phyloP scores from a whole-genome alignment of 768 basidiomycete species.

The Russula ochroleuca region DNA sequence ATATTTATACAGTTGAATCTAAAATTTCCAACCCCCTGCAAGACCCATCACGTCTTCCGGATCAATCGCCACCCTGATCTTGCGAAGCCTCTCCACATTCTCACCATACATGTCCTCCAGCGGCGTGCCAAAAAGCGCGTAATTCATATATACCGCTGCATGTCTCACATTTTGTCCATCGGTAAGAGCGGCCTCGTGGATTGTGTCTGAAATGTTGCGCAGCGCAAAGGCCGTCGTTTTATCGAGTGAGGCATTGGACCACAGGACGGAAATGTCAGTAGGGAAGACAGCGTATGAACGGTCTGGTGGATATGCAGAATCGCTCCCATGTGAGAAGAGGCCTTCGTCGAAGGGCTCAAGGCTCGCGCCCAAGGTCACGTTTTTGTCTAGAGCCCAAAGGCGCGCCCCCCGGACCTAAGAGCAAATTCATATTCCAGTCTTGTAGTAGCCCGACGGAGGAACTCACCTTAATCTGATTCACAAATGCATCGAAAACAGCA shows the following conservation, averaged over 20 bases:
- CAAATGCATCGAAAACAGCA: background rate
- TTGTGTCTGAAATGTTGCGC: constrained; percentile 10
- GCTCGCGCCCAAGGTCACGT: background rate
- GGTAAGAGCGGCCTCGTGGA: background rate
- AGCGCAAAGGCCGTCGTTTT: constrained; percentile 40
- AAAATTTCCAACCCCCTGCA: constrained; percentile 29
- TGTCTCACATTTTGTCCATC: constrained; percentile 26
- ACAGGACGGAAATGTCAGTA: background rate
- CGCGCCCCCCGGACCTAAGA: background rate
- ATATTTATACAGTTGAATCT: background rate
- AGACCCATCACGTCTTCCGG: constrained; percentile 29
- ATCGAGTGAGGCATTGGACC: constrained; percentile 35
- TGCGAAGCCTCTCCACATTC: background rate
- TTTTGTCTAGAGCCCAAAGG: background rate
- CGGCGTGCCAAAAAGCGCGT: background rate
- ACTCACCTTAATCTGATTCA: background rate
- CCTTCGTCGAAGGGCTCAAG: background rate
- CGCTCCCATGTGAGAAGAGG: constrained; percentile 14
- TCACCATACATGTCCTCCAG: background rate
- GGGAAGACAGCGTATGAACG: constrained; percentile 14
- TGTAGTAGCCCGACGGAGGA: background rate
- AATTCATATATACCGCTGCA: background rate
- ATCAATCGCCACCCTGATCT: constrained; percentile 11
- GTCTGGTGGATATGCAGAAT: constrained; percentile 18
- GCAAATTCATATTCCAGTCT: background rate